Base-by-base conservation (phyloP, 176 grass and related monocot species). In the Alopecurus myosuroides region DNA sequence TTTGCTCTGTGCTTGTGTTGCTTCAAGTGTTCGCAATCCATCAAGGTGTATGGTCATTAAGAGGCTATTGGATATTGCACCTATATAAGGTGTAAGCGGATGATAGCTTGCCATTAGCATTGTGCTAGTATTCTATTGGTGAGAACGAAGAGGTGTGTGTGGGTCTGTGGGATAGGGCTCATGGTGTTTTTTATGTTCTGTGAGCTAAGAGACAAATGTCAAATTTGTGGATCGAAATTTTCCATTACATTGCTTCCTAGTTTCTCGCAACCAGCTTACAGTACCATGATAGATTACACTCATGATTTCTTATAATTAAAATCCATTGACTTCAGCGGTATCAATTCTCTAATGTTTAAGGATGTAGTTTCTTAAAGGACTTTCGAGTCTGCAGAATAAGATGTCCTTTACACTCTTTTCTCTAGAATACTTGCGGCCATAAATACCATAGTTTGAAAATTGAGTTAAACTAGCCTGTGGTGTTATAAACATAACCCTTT, bases 311-410 rank as follows among this genome's bases (percentile, higher is more conserved):
- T 82, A 44, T 9, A 34, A 45, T 18, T 46, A 40, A 58, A 81
- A 73, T 22, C 15, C 44, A 63, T 25, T 34, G 44, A 18, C 6
- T 56, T 84, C 34, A 23, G 70, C 69, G 17, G 50, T 57, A 25
- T 83, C 56, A 35, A 48, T 26, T 58, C 2, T 46, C 28, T 50
- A 63, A 46, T 4, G 4, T 30, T 50, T 20, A 15, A 12, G 26
- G 71, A 49, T 74, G 26, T 8, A 74, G 11, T 11, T 48, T 6
- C 49, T 74, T 74, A 1, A 29, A 73, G 1, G 13, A 48, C 6
- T 83, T 45, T 62, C 74, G 42, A 19, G 19, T 40, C 75, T 62
- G 7, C 56, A 83, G 20, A 82, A 36, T 48, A 73, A 79, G 37
- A 58, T 77, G 33, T 11, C 29, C 14, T 51, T 79, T 4, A 11